These are phyloP conservation scores for Fraxinus latifolia DNA, from an alignment of 305 asterid genomes.

Conservation along the genomic window DNA sequence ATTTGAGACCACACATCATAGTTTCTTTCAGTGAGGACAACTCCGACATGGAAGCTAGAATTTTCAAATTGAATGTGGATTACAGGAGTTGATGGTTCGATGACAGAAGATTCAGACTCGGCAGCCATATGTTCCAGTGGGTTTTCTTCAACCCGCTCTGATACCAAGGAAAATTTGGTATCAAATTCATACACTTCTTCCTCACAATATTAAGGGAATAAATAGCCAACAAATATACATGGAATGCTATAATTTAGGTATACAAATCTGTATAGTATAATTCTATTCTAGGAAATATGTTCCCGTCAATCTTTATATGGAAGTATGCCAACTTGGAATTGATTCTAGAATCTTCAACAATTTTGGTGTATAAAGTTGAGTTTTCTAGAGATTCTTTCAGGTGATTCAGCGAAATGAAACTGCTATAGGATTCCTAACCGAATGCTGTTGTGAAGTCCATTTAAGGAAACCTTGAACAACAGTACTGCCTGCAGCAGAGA, in stretches of 20 bases:
- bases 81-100: background rate
- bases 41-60: background rate
- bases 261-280: too few relatives aligned
- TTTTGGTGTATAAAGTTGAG: background rate
- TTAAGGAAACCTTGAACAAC: background rate
- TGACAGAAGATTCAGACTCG: background rate
- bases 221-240: too few relatives aligned
- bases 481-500: background rate
- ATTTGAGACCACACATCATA: conserved; percentile 9
- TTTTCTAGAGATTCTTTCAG: background rate
- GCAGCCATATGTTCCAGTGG: background rate
- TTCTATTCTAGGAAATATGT: too few relatives aligned
- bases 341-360: too few relatives aligned
- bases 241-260: too few relatives aligned
- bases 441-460: background rate
- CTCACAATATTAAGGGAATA: too few relatives aligned
- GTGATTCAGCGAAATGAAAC: background rate
- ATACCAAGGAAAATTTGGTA: too few relatives aligned
- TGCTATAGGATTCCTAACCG: background rate
- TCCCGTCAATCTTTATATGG: too few relatives aligned
- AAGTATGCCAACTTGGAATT: too few relatives aligned
- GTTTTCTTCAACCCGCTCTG: too few relatives aligned
- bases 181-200: too few relatives aligned
- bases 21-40: background rate
- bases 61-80: background rate